Evolutionary conservation across 768 basidiomycete genomes (phyloP), one percentile per base, ranked within the genome.

Genomic region (Russula vinacea): DNA sequence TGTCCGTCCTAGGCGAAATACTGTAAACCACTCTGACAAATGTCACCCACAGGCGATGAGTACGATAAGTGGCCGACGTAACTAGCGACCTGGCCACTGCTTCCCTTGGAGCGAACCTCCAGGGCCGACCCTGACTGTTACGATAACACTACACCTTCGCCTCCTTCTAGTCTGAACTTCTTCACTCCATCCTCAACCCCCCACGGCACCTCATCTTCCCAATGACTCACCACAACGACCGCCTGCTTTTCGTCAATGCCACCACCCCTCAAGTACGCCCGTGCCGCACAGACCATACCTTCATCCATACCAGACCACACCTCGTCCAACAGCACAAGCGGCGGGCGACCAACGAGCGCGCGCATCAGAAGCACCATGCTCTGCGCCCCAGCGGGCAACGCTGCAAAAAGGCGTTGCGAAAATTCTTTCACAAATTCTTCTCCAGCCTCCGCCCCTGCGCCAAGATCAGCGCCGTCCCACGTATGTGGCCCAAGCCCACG

Each of bases 141-240:
- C 33, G 10, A 32, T 2, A 16, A 22, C 4, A 35, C 61, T 3
- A 13, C 67, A 14, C 75, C 76, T 3, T 64, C n/a, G 16, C 79
- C 79, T 5, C 73, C 68, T n/a, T 77, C 74, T 44, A 81, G 64
- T 58, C 60, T 70, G 52, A 76, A 76, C 53, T 63, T 70, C 71
- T 70, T 78, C 50, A 89, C 70, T 0, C 85, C 83, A 57, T 87
- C 85, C 16, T 77, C 78, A 0, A 68, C 72, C 0, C 76, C 78
- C 92, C 93, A 95, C 2, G 94, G 94, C 19, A 94, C 85, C 75
- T 98, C 94, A 42, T 89, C 89, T 67, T 92, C 89, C 86, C 92
- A 93, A 76, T 96, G 94, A 44, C 88, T 92, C 60, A 98, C 83
- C 3, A 92, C 87, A 0, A 98, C 80, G 26, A 93, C 88, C 2